These are phyloP conservation scores for Delitschia confertaspora DNA, from an alignment of 495 filamentous ascomycete species.

Conservation along the genomic window DNA sequence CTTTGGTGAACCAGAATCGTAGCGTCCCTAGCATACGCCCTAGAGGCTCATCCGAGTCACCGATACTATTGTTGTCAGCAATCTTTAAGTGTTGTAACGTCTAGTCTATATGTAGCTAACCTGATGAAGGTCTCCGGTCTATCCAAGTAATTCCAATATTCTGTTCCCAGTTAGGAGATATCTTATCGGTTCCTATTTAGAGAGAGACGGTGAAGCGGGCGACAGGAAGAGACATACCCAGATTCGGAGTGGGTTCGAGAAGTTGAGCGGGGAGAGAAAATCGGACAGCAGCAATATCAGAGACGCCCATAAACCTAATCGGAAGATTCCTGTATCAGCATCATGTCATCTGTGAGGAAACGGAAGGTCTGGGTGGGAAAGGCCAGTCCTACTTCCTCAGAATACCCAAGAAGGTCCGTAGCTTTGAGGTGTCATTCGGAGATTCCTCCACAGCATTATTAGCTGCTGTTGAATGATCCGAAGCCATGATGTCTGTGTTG, in stretches of 20 bases:
- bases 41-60: constrained; percentile 80
- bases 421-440: constrained; percentile 71
- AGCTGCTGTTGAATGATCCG: constrained; percentile 20
- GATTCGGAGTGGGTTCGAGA: constrained; percentile 87
- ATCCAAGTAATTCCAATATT: constrained; percentile 99
- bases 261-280: constrained; percentile 95
- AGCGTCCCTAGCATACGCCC: constrained; percentile 89
- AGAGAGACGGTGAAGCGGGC: neutral
- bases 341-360: neutral
- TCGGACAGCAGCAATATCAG: constrained; percentile 88
- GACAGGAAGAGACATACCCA: constrained; percentile 45
- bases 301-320: constrained; percentile 78
- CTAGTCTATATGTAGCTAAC: constrained; percentile 32
- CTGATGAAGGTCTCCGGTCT: constrained; percentile 86
- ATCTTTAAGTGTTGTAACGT: neutral
- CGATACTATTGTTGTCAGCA: constrained; percentile 60
- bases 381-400: constrained; percentile 55
- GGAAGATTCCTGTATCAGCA: neutral
- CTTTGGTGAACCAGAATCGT: constrained; percentile 98
- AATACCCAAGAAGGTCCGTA: constrained; percentile 75
- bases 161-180: constrained; percentile 35
- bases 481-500: constrained; percentile 15
- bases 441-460: constrained; percentile 46
- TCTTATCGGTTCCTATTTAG: neutral
- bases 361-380: too few relatives aligned